These are phyloP conservation scores for Lagenaria siceraria DNA, from an alignment of 306 rosid genomes.

Conservation along the genomic window DNA sequence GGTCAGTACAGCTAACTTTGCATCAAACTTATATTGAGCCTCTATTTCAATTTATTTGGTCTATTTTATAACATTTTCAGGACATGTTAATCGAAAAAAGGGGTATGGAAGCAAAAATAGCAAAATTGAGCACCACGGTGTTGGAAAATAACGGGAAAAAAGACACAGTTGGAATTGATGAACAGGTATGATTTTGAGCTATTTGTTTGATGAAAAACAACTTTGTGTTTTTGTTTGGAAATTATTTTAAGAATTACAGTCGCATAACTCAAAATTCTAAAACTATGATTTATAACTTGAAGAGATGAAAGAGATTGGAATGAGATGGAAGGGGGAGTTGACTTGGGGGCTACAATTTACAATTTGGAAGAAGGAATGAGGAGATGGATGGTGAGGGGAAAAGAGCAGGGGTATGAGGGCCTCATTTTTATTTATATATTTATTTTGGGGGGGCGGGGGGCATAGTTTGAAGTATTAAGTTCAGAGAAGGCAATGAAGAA, in stretches of 20 bases:
- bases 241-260: neutral
- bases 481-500: slow-evolving; percentile 45
- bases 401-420: slow-evolving; percentile 63
- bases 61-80: slow-evolving; percentile 28
- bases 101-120: slow-evolving; percentile 53
- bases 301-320: slow-evolving; percentile 56
- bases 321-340: slow-evolving; percentile 16
- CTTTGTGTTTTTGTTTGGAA: neutral
- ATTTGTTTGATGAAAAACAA: neutral
- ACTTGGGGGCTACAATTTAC: slow-evolving; percentile 37
- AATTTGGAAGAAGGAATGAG: slow-evolving; percentile 67
- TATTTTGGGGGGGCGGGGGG: slow-evolving; percentile 16
- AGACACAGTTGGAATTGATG: slow-evolving; percentile 34
- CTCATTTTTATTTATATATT: slow-evolving; percentile 21
- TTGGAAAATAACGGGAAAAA: slow-evolving; percentile 36
- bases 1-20: slow-evolving; percentile 30
- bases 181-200: slow-evolving; percentile 35
- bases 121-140: slow-evolving; percentile 40
- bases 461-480: slow-evolving; percentile 33
- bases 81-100: slow-evolving; percentile 49
- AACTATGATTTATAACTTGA: neutral
- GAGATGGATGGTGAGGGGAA: slow-evolving; percentile 53
- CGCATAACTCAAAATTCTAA: neutral
- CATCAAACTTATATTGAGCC: neutral
- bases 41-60: neutral